phyloP scores from a whole-genome alignment of 2,329 filamentous ascomycete genomes.

The Orbilia blumenaviensis region DNA sequence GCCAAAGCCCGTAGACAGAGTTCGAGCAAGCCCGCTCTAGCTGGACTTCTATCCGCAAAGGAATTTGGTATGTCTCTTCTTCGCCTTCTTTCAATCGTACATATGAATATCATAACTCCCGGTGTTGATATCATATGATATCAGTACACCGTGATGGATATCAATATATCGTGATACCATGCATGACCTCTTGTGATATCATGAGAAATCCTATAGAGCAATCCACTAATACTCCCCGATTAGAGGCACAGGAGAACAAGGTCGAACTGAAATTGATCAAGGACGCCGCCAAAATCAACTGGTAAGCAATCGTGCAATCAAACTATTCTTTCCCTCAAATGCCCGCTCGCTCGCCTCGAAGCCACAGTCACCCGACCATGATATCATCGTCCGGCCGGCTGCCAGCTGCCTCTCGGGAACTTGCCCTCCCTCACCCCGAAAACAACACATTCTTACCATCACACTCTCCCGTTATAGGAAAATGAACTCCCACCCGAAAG shows the following conservation, averaged over 20 bases:
- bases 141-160: not conserved
- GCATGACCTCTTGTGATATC: not conserved
- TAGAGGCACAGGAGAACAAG: not conserved
- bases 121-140: not conserved
- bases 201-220: not conserved
- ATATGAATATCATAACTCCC: not conserved
- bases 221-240: not conserved
- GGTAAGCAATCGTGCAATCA: conserved; percentile 10
- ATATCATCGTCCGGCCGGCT: conserved; percentile 19
- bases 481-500: conserved; percentile 85
- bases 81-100: not conserved
- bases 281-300: conserved; percentile 33
- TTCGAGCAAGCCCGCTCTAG: conserved; percentile 18
- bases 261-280: conserved; percentile 6
- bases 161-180: not conserved
- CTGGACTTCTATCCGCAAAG: conserved; percentile 25
- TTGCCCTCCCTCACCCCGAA: not conserved
- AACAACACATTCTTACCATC: conserved; percentile 14
- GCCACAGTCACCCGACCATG: not conserved
- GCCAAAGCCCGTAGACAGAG: conserved; percentile 19
- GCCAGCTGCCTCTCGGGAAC: not conserved
- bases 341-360: not conserved
- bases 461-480: conserved; percentile 71
- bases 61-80: conserved; percentile 25
- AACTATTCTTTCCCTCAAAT: too few relatives aligned